These are phyloP conservation scores for Plasmopara muralis DNA, from an alignment of 352 stramenopile genomes.

Conservation along the genomic window DNA sequence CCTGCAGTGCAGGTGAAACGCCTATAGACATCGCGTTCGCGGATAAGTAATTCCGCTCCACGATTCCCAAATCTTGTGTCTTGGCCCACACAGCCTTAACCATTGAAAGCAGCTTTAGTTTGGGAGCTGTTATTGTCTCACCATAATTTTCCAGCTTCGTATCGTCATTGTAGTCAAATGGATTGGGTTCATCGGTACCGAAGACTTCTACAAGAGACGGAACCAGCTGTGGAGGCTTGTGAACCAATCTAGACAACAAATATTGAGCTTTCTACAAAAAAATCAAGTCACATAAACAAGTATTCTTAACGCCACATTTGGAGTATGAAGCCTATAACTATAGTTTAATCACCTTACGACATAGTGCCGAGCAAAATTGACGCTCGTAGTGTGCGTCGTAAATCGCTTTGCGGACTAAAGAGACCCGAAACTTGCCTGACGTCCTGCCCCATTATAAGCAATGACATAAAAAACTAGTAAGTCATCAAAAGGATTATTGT, in stretches of 20 bases:
- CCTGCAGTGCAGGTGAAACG: slow-evolving; percentile 18
- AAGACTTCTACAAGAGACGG: slow-evolving; percentile 75
- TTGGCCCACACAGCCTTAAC: slow-evolving; percentile 70
- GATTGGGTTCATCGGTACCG: slow-evolving; percentile 70
- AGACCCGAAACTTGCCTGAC: slow-evolving; percentile 63
- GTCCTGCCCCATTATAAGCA: slow-evolving; percentile 27
- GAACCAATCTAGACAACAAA: slow-evolving; percentile 47
- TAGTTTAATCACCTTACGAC: slow-evolving; percentile 39
- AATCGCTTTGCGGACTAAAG: slow-evolving; percentile 63
- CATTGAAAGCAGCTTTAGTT: slow-evolving; percentile 25
- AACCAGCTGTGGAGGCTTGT: slow-evolving; percentile 79
- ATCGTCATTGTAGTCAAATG: slow-evolving; percentile 49
- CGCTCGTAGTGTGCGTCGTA: slow-evolving; percentile 76
- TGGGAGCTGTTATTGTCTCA: slow-evolving; percentile 1
- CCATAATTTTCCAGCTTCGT: slow-evolving; percentile 5
- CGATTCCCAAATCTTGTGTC: slow-evolving; percentile 55
- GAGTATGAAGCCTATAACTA: not conserved
- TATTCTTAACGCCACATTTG: not conserved
- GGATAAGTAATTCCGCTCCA: slow-evolving; percentile 40
- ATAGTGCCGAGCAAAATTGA: slow-evolving; percentile 72
- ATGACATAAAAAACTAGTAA: too few relatives aligned
- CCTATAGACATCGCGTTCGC: slow-evolving; percentile 26
- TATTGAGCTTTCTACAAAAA: slow-evolving; percentile 61
- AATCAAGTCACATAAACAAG: slow-evolving; percentile 1
- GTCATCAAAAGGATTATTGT: too few relatives aligned